Conservation (phyloP, 768 basidiomycete species). For the Phylloporus arenicola region DNA sequence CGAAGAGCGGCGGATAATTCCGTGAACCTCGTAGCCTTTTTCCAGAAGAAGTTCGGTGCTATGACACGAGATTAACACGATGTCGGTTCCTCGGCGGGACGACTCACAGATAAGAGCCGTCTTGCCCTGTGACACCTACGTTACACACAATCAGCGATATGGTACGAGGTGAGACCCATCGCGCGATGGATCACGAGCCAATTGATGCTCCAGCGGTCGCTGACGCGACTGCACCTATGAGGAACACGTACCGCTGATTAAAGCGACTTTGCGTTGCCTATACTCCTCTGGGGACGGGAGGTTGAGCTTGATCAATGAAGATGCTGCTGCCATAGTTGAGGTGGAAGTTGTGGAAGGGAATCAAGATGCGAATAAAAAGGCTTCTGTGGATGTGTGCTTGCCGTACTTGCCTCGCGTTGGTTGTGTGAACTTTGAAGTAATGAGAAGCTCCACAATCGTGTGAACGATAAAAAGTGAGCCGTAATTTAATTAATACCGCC, state of each 20-base stretch:
- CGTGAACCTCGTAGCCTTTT: conserved; percentile 91
- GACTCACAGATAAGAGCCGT: conserved; percentile 89
- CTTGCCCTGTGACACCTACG: conserved; percentile 91
- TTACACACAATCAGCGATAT: conserved; percentile 8
- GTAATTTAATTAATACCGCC: conserved; percentile 27
- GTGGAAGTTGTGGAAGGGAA: background rate
- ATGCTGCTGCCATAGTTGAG: conserved; percentile 11
- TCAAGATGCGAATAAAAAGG: conserved; percentile 2
- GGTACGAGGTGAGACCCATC: background rate
- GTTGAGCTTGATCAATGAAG: conserved; percentile 44
- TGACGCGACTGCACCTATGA: background rate
- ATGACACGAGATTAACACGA: conserved; percentile 6
- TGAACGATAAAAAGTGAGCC: conserved; percentile 19
- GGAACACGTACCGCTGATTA: conserved; percentile 70
- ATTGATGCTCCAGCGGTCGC: background rate
- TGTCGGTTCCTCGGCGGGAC: background rate
- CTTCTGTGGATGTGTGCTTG: background rate
- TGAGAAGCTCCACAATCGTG: background rate
- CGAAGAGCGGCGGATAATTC: conserved; percentile 94
- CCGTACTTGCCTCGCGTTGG: conserved; percentile 1
- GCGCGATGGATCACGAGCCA: background rate
- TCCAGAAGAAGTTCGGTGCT: conserved; percentile 80
- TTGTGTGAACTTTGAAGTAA: conserved; percentile 1
- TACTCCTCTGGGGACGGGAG: conserved; percentile 78
- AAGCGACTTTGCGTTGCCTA: conserved; percentile 84